Evolutionary conservation across 768 basidiomycete species (phyloP).

Genomic region (Symmetrospora coprosmae): DNA sequence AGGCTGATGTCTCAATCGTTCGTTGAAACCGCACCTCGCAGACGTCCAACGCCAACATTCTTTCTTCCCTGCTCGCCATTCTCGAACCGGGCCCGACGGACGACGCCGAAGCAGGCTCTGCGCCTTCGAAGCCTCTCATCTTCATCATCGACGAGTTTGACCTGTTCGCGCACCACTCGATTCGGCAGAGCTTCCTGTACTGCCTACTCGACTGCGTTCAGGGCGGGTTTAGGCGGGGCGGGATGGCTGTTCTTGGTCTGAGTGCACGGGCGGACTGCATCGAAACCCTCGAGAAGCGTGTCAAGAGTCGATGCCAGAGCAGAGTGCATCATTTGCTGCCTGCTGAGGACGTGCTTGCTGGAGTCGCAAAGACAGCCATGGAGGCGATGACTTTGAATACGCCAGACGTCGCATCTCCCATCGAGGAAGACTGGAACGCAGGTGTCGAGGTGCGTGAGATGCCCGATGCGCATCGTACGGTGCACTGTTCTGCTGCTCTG

Average conservation of each 20-base stretch:
- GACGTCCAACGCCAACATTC: conserved; percentile 38
- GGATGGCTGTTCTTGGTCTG: conserved; percentile 55
- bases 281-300: conserved; percentile 80
- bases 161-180: conserved; percentile 69
- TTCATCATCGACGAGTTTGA: conserved; percentile 85
- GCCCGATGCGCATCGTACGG: no score
- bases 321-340: conserved; percentile 66
- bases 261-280: conserved; percentile 78
- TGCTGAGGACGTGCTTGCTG: conserved; percentile 45
- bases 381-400: conserved; percentile 34
- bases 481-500: background rate
- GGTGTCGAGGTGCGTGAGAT: conserved; percentile 43
- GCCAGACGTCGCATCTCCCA: conserved; percentile 18
- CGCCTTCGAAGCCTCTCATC: conserved; percentile 42
- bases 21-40: conserved; percentile 41
- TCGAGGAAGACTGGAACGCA: conserved; percentile 47
- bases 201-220: conserved; percentile 91
- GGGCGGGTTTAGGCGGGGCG: conserved; percentile 51
- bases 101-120: conserved; percentile 25
- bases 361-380: conserved; percentile 44
- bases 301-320: conserved; percentile 93
- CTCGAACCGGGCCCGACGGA: conserved; percentile 32
- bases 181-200: conserved; percentile 82
- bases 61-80: conserved; percentile 30
- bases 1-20: conserved; percentile 34